Evolutionary conservation across 164 flowering plant genomes (phyloP).

Genomic region (Chloranthus sessilifolius): DNA sequence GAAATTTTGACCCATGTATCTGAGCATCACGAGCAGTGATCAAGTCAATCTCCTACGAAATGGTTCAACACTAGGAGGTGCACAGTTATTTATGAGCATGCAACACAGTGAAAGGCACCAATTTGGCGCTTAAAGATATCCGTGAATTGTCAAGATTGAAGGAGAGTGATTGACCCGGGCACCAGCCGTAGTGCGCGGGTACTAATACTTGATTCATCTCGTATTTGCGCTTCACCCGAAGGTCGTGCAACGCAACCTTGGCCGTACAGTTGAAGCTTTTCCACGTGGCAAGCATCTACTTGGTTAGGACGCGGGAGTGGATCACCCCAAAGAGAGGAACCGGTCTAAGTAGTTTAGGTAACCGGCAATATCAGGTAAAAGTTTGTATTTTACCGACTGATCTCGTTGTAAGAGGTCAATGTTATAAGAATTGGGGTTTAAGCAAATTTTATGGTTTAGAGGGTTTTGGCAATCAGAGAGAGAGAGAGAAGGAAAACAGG

Average conservation of each 20-base stretch:
- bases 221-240: too few relatives aligned
- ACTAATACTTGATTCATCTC: neutral
- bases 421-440: constrained; percentile 27
- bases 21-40: too few relatives aligned
- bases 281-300: constrained; percentile 13
- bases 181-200: neutral
- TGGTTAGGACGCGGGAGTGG: constrained; percentile 10
- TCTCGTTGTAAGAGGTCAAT: constrained; percentile 19
- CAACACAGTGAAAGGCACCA: neutral
- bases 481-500: constrained; percentile 1
- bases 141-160: neutral
- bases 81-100: too few relatives aligned
- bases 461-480: constrained; percentile 21
- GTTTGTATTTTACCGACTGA: constrained; percentile 5
- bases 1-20: too few relatives aligned
- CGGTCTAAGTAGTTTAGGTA: constrained; percentile 20
- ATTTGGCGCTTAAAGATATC: neutral
- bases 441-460: constrained; percentile 16
- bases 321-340: constrained; percentile 16
- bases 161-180: neutral
- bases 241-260: neutral
- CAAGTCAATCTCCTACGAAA: too few relatives aligned
- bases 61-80: too few relatives aligned
- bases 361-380: constrained; percentile 7
- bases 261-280: neutral